Percentiles rank a stretch among this genome's conserved stretches.
Conservation (phyloP, 805 yeast genomes). For the Candida coquimbonensis region DNA sequence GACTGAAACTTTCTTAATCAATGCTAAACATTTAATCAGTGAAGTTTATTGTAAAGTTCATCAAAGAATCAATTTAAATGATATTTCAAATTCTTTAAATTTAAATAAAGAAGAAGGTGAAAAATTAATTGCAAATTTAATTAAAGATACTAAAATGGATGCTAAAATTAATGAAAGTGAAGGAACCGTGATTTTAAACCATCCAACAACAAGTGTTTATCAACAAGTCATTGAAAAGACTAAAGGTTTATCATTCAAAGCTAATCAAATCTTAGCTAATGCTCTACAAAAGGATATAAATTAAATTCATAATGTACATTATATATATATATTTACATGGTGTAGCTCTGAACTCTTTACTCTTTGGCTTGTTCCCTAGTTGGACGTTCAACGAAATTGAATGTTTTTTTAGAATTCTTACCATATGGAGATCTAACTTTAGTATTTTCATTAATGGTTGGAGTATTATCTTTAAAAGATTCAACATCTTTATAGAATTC, state of each 20-base stretch:
- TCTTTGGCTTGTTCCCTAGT: not conserved
- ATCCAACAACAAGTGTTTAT: constrained; percentile 47
- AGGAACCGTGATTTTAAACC: constrained; percentile 47
- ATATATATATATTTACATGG: not conserved
- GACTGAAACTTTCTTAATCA: constrained; percentile 35
- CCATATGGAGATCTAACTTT: constrained; percentile 16
- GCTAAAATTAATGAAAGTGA: constrained; percentile 48
- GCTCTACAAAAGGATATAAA: constrained; percentile 26
- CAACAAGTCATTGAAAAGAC: constrained; percentile 66
- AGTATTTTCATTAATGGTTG: constrained; percentile 10
- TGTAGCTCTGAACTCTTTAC: too few relatives aligned
- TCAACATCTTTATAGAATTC: constrained; percentile 31
- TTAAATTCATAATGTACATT: constrained; percentile 14
- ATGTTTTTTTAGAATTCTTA: constrained; percentile 14
- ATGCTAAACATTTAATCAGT: constrained; percentile 43
- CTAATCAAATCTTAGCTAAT: constrained; percentile 47
- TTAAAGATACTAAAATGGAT: constrained; percentile 43
- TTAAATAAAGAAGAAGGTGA: constrained; percentile 40
- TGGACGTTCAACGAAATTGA: constrained; percentile 18
- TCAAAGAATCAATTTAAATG: constrained; percentile 38
- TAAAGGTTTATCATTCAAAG: constrained; percentile 55
- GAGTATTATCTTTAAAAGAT: constrained; percentile 12
- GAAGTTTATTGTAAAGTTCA: constrained; percentile 52
- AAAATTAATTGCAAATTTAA: constrained; percentile 43
- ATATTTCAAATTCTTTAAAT: constrained; percentile 38